Conservation (phyloP, 192 early-diverging fungal genomes). For the Globomyces pollinis-pini region DNA sequence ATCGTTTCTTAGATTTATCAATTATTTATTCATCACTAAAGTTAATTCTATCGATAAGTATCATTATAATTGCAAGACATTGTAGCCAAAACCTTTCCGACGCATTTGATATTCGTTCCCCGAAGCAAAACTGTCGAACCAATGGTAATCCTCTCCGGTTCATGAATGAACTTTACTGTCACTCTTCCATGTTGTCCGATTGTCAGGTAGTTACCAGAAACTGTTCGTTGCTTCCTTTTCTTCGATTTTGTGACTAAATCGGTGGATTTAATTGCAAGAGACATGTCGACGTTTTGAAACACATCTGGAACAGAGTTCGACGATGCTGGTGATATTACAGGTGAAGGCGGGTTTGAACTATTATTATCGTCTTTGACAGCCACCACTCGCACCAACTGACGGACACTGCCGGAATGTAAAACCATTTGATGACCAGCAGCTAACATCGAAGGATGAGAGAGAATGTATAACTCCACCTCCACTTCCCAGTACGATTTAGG, state of each 20-base stretch:
- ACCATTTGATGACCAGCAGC: conserved; percentile 47
- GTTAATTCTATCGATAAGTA: too few relatives aligned
- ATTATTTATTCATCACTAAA: too few relatives aligned
- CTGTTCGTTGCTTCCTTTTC: neutral
- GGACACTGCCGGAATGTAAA: conserved; percentile 46
- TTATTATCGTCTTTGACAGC: conserved; percentile 7
- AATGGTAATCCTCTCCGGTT: conserved; percentile 52
- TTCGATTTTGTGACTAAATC: neutral
- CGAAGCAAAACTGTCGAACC: conserved; percentile 56
- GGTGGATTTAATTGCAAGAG: too few relatives aligned
- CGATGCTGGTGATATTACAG: conserved; percentile 4
- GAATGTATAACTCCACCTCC: conserved; percentile 56
- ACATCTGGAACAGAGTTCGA: neutral
- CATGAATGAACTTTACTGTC: conserved; percentile 47
- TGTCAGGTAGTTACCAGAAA: conserved; percentile 7
- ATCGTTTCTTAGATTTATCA: too few relatives aligned
- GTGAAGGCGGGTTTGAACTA: conserved; percentile 4
- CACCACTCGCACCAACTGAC: conserved; percentile 32
- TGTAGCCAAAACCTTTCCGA: conserved; percentile 63
- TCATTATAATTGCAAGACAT: too few relatives aligned
- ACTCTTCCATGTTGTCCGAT: conserved; percentile 45
- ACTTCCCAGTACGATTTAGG: conserved; percentile 37
- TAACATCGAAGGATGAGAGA: conserved; percentile 45
- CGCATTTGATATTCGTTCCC: conserved; percentile 55
- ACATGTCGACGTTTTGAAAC: neutral